Evolutionary conservation across 2,329 filamentous ascomycete genomes (phyloP).

Genomic region (Thelonectria rubi): DNA sequence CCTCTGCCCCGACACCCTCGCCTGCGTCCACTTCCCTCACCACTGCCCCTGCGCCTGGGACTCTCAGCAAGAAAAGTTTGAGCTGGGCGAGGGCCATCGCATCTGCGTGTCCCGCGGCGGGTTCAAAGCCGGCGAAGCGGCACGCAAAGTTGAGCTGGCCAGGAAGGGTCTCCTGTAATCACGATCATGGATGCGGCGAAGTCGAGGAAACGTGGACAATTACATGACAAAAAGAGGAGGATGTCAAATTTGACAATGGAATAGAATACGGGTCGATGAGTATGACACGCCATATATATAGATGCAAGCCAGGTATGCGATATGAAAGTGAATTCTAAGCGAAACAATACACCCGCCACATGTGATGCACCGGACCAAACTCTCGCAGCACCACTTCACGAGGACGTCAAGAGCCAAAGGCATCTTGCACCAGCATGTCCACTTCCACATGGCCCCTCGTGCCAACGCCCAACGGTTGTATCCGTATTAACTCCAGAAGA

Average conservation of each 20-base stretch:
- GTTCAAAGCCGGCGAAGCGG: conserved; percentile 75
- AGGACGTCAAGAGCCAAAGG: conserved; percentile 27
- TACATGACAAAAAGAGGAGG: conserved; percentile 9
- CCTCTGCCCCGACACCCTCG: conserved; percentile 91
- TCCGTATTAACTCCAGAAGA: conserved; percentile 42
- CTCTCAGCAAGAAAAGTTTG: conserved; percentile 79
- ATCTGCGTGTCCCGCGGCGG: conserved; percentile 81
- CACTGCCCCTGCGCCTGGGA: conserved; percentile 94
- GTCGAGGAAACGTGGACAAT: neutral
- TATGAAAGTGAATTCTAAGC: conserved; percentile 27
- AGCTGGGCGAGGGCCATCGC: conserved; percentile 74
- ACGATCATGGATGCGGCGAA: neutral
- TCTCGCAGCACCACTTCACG: conserved; percentile 3
- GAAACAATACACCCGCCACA: conserved; percentile 21
- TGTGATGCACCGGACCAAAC: conserved; percentile 13
- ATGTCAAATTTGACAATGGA: neutral
- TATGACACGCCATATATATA: conserved; percentile 8
- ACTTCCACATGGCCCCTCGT: conserved; percentile 27
- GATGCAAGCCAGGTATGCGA: conserved; percentile 4
- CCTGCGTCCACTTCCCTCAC: conserved; percentile 95
- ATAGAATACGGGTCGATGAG: neutral
- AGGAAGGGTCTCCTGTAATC: conserved; percentile 79
- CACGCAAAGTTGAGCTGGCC: conserved; percentile 80
- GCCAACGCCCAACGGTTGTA: conserved; percentile 42
- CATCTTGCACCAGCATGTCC: conserved; percentile 22